Conservation (phyloP, 2,329 filamentous ascomycete genomes). For the Chalaropsis ovoidea region DNA sequence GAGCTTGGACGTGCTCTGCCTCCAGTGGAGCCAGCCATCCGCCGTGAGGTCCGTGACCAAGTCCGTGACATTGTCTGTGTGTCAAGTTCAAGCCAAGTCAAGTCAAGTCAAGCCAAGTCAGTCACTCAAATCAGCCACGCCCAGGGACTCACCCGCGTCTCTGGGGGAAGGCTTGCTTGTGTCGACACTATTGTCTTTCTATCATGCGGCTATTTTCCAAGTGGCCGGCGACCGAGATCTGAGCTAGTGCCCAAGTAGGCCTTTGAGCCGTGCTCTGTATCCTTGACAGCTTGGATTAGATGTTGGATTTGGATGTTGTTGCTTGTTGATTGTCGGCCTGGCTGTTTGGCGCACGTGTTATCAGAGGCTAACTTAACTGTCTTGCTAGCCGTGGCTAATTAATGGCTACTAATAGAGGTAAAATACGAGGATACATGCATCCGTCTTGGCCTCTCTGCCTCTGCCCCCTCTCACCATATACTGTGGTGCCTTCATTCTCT, state of each 20-base stretch:
- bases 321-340: not conserved
- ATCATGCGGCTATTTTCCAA: conserved; percentile 7
- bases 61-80: conserved; percentile 16
- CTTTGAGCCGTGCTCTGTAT: not conserved
- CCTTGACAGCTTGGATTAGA: conserved; percentile 4
- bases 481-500: too few relatives aligned
- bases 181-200: conserved; percentile 10
- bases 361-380: not conserved
- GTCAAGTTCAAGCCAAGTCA: conserved; percentile 15
- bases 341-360: not conserved
- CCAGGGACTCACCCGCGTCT: not conserved
- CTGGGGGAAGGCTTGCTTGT: not conserved
- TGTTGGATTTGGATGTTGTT: not conserved
- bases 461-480: not conserved
- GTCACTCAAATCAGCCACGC: not conserved
- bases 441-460: not conserved
- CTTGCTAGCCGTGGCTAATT: not conserved
- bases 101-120: conserved; percentile 15
- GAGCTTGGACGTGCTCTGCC: not conserved
- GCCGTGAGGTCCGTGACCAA: conserved; percentile 9
- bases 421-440: too few relatives aligned
- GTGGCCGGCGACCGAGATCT: conserved; percentile 10
- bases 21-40: conserved; percentile 4
- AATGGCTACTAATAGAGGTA: too few relatives aligned
- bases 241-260: conserved; percentile 9